Base-by-base conservation (phyloP, 148 eudicot species). In the Rhododendron williamsianum region DNA sequence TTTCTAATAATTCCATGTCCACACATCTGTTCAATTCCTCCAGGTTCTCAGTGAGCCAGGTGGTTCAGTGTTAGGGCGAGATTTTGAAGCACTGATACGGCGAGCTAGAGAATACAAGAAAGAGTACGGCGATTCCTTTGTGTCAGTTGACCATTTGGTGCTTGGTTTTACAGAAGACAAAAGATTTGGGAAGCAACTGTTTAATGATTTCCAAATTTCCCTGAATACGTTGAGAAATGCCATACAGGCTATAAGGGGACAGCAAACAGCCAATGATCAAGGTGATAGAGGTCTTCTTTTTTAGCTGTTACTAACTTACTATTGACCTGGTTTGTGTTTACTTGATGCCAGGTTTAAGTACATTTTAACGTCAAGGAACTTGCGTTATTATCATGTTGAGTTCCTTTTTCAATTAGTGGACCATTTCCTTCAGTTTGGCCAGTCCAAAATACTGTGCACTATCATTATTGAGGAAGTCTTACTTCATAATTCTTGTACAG, bases 71-170 rank as follows among this genome's bases (percentile, higher is more conserved):
- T 86, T 96, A 84, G 98, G 98, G 46, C 90, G 98, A 84, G 97
- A 94, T 87, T 86, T 96, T 83, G 99, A 96, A 88, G 91, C 88
- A 81, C 77, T 96, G 84, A 92, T 96, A 83, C 93, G 90, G 74
- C 88, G 93, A 82, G 95, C 97, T 46, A 93, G 95, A 90, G 95
- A 92, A 18, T 94, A 77, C 91, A 96, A 88, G 91, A 96, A 95
- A 92, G 99, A 96, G 86, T 95, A 85, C 82, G 92, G 93, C 5
- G 98, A 96, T 87, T 93, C 98, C n/a, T 96, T 95, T 91, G 94
- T 96, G 82, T 96, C 99, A 3, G 98, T 95, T 89, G 99, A 96
- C 87, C 99, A 96, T 91, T 81, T 95, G 89, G 97, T 96, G 87
- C 97, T 96, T 82, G 97, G 92, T 77, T 96, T 91, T 89, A 85